phyloP scores from a whole-genome alignment of 2,329 filamentous ascomycete genomes.

The Diaporthe ilicicola region DNA sequence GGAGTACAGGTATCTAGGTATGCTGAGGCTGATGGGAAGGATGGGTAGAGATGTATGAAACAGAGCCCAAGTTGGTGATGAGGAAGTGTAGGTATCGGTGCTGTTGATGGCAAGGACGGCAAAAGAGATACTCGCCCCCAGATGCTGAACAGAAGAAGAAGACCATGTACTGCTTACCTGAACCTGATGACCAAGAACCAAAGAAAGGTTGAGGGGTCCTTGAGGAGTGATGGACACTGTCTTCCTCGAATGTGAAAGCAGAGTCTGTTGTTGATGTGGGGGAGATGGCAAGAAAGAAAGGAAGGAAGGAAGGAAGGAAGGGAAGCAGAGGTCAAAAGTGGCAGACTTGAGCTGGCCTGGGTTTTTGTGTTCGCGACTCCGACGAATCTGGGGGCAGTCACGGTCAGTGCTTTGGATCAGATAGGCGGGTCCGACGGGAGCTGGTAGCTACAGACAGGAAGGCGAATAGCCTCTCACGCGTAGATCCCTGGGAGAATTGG shows the following conservation, averaged over 20 bases:
- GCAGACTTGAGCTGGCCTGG: neutral
- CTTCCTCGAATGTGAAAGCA: neutral
- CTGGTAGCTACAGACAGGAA: neutral
- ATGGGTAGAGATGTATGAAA: neutral
- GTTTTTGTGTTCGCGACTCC: neutral
- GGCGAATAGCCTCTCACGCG: neutral
- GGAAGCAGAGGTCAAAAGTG: neutral
- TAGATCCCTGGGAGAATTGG: neutral
- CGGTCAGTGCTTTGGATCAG: neutral
- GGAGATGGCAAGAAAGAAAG: too few relatives aligned
- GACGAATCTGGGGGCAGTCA: neutral
- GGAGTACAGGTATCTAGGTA: too few relatives aligned
- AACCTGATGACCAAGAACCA: neutral
- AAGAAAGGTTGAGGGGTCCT: neutral
- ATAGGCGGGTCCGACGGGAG: neutral
- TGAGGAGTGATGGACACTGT: neutral
- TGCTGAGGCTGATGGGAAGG: neutral
- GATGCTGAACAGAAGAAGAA: neutral
- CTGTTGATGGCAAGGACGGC: neutral
- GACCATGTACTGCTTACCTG: slow-evolving; percentile 12
- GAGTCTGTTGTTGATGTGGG: neutral
- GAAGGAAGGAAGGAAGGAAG: neutral
- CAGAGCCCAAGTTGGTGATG: neutral
- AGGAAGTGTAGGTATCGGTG: neutral
- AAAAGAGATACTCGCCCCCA: neutral